Percentiles rank a stretch among this genome's conserved stretches.
phyloP scores from a whole-genome alignment of 176 grass and related monocot species.

The Aegilops longissima region DNA sequence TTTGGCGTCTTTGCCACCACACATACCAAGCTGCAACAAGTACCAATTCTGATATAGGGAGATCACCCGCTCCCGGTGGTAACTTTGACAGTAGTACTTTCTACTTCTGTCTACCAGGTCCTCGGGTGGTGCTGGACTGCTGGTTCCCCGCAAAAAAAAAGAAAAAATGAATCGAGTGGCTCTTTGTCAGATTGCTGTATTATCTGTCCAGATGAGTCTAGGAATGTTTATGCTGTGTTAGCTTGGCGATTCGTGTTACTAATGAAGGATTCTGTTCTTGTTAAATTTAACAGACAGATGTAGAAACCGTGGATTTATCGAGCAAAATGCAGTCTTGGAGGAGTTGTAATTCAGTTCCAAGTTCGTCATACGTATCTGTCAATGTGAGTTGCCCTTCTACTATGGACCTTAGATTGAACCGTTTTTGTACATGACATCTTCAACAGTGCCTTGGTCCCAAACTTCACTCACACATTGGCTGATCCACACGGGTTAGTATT shows the following conservation, averaged over 20 bases:
- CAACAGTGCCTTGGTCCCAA: background rate
- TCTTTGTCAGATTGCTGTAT: background rate
- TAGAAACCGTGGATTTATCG: background rate
- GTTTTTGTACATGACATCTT: background rate
- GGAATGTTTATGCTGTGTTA: background rate
- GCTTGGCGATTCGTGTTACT: background rate
- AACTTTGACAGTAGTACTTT: no score
- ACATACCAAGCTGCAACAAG: no score
- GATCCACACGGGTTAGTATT: background rate
- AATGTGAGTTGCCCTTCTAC: background rate
- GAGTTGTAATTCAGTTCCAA: background rate
- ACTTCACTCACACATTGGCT: background rate
- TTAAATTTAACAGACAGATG: constrained; percentile 7
- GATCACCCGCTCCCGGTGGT: no score
- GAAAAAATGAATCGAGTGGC: background rate
- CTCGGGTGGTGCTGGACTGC: background rate
- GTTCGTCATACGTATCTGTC: background rate
- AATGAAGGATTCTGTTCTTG: background rate
- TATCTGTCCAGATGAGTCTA: background rate
- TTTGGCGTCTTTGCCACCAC: no score
- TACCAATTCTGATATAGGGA: no score
- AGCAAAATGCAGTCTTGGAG: background rate
- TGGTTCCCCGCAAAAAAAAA: background rate
- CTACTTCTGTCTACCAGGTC: background rate
- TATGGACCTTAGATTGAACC: background rate